phyloP scores from a whole-genome alignment of 2,329 filamentous ascomycete genomes.

The Pestalotiopsis sp. region DNA sequence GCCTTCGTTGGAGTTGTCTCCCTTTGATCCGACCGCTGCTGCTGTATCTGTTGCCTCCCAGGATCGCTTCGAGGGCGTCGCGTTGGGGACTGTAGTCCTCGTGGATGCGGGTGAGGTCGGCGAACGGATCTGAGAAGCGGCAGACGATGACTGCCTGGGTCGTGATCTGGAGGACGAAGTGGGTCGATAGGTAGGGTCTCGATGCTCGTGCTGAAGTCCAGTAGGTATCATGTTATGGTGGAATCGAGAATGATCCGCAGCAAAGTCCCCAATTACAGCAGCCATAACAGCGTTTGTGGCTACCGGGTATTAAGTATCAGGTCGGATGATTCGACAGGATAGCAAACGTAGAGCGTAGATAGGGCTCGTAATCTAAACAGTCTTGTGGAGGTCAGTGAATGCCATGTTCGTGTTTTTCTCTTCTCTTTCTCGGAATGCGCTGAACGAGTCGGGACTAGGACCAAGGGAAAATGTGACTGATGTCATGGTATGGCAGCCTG shows the following conservation, averaged over 20 bases:
- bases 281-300: slow-evolving; percentile 55
- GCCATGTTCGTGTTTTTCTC: not conserved
- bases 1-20: slow-evolving; percentile 36
- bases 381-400: not conserved
- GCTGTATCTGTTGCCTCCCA: slow-evolving; percentile 28
- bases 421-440: not conserved
- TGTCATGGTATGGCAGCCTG: not conserved
- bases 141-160: slow-evolving; percentile 24
- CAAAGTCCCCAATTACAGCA: slow-evolving; percentile 70
- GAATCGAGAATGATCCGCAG: slow-evolving; percentile 71
- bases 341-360: slow-evolving; percentile 11
- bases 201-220: slow-evolving; percentile 46
- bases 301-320: slow-evolving; percentile 4
- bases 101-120: slow-evolving; percentile 23
- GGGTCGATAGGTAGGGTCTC: slow-evolving; percentile 42
- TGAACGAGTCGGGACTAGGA: not conserved
- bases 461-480: not conserved
- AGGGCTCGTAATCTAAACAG: not conserved
- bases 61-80: slow-evolving; percentile 29
- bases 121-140: slow-evolving; percentile 23
- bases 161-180: slow-evolving; percentile 33
- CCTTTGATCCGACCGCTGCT: slow-evolving; percentile 16
- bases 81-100: slow-evolving; percentile 19
- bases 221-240: slow-evolving; percentile 65
- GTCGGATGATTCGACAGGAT: slow-evolving; percentile 10